Conservation (phyloP, 257 asterid genomes). For the Jacaranda copaia region DNA sequence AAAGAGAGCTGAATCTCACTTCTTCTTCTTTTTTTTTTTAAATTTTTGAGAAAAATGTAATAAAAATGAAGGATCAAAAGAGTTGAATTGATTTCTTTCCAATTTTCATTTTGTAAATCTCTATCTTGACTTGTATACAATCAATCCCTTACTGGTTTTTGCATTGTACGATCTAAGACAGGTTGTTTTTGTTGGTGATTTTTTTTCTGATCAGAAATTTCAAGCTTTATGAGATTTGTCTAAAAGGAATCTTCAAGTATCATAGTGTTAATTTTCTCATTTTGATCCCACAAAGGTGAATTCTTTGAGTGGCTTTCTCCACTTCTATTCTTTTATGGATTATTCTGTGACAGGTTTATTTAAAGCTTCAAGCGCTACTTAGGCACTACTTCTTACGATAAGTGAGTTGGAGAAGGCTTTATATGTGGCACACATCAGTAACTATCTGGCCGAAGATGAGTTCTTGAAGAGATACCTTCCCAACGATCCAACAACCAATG, state of each 20-base stretch:
- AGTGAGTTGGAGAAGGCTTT: conserved; percentile 96
- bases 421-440: conserved; percentile 92
- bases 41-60: too few relatives aligned
- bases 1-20: background rate
- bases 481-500: conserved; percentile 80
- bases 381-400: conserved; percentile 92
- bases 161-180: too few relatives aligned
- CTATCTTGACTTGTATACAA: background rate
- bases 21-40: too few relatives aligned
- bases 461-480: conserved; percentile 86
- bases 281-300: background rate
- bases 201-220: too few relatives aligned
- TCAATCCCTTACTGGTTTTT: too few relatives aligned
- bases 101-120: conserved; percentile 22
- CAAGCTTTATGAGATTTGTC: too few relatives aligned
- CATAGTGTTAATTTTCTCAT: conserved; percentile 1
- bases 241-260: too few relatives aligned
- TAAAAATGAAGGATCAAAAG: conserved; percentile 10
- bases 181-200: conserved; percentile 8
- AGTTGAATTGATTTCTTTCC: background rate
- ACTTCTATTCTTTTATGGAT: conserved; percentile 22
- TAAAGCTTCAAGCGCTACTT: conserved; percentile 89
- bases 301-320: conserved; percentile 10
- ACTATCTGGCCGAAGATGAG: conserved; percentile 82
- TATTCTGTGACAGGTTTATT: conserved; percentile 67